phyloP scores from a whole-genome alignment of 1,284 basidiomycete genomes.

The Ceratobasidium sp. region DNA sequence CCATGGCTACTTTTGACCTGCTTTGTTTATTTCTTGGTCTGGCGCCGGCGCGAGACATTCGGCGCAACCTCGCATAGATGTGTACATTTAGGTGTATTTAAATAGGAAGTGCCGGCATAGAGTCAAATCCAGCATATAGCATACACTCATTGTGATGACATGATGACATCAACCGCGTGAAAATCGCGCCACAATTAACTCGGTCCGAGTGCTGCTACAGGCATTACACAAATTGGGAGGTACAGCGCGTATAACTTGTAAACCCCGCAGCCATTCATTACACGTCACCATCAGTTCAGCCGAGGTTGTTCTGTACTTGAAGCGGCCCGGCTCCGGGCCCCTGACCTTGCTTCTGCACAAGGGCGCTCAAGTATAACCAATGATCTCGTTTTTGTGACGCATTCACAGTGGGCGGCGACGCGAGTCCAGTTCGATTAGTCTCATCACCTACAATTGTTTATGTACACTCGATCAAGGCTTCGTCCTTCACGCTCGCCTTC shows the following conservation, averaged over 20 bases:
- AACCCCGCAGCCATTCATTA: too few species aligned
- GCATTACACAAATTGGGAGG: not conserved
- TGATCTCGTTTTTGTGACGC: too few species aligned
- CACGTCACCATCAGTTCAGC: not conserved
- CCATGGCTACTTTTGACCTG: conserved; percentile 28
- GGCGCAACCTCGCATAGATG: conserved; percentile 40
- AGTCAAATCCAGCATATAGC: conserved; percentile 9
- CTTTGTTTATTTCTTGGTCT: conserved; percentile 36
- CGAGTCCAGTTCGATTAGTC: too few species aligned
- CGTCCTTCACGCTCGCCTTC: too few species aligned
- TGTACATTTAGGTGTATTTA: conserved; percentile 35
- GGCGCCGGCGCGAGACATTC: conserved; percentile 9
- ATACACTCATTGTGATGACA: conserved; percentile 20
- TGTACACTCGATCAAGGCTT: too few species aligned
- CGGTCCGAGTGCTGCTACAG: not conserved
- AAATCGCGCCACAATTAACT: conserved; percentile 1
- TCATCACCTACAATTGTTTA: too few species aligned
- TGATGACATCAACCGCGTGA: conserved; percentile 15
- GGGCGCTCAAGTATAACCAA: too few species aligned
- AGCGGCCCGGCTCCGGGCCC: too few species aligned
- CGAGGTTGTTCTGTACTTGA: not conserved
- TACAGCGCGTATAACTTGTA: not conserved
- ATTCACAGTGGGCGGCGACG: too few species aligned
- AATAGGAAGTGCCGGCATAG: conserved; percentile 11
- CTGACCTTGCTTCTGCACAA: too few species aligned